A percentile compares a stretch with the other conserved stretches of the same genome.
These are phyloP conservation scores for Trichoderma lentiforme DNA, from an alignment of 2,329 filamentous ascomycete genomes.

Conservation along the genomic window DNA sequence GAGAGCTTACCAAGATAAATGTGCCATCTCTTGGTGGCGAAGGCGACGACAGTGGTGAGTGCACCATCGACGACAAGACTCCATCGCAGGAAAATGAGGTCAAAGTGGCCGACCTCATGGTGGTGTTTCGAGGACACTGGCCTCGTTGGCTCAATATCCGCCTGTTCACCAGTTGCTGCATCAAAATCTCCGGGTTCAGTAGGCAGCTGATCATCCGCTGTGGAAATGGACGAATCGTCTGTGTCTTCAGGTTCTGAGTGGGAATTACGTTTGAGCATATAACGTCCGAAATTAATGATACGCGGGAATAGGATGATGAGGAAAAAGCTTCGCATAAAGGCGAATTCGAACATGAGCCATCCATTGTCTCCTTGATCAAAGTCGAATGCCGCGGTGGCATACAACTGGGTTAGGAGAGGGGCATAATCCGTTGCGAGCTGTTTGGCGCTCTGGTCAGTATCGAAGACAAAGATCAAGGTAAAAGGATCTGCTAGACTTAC, in stretches of 20 bases:
- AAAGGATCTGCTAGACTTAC: conserved; percentile 29
- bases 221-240: neutral
- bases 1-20: conserved; percentile 55
- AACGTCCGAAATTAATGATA: conserved; percentile 47
- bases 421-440: conserved; percentile 66
- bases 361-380: conserved; percentile 56
- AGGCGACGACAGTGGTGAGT: conserved; percentile 60
- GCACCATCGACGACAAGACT: conserved; percentile 63
- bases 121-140: conserved; percentile 31
- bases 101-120: conserved; percentile 55
- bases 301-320: conserved; percentile 52
- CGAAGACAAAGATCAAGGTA: neutral
- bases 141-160: conserved; percentile 44
- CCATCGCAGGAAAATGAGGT: conserved; percentile 64
- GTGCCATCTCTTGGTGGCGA: conserved; percentile 63
- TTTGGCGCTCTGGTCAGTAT: neutral
- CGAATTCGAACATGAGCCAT: conserved; percentile 54
- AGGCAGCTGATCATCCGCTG: conserved; percentile 27
- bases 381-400: conserved; percentile 52
- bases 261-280: conserved; percentile 9
- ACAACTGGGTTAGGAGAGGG: conserved; percentile 58
- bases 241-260: neutral
- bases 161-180: conserved; percentile 38
- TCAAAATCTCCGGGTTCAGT: conserved; percentile 41
- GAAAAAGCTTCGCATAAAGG: conserved; percentile 53